Conservation (phyloP, 1,284 basidiomycete genomes). For the Rhodotorula sp. region DNA sequence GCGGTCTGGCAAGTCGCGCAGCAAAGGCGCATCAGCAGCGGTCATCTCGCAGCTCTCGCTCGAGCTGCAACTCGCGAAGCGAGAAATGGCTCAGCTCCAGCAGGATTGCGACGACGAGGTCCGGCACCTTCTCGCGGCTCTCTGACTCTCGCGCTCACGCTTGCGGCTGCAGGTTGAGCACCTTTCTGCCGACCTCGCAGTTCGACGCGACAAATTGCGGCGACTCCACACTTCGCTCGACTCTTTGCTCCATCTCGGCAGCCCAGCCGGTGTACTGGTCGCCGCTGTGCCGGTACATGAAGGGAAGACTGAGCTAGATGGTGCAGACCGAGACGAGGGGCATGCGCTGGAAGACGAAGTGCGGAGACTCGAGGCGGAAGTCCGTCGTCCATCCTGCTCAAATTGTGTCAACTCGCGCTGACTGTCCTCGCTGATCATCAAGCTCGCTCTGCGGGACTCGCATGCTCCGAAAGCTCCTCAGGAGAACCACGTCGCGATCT, state of each 20-base stretch:
- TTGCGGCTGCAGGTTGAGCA: not conserved
- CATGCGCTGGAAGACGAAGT: slow-evolving; percentile 34
- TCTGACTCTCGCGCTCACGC: no score
- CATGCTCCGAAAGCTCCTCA: not conserved
- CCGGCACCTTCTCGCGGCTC: not conserved
- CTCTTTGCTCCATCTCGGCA: not conserved
- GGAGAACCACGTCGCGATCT: no score
- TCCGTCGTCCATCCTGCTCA: not conserved
- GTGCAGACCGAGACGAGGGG: not conserved
- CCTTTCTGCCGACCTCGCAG: not conserved
- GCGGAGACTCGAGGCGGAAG: slow-evolving; percentile 25
- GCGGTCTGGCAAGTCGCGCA: not conserved
- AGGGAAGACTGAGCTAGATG: no score
- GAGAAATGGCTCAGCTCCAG: not conserved
- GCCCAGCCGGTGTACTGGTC: not conserved
- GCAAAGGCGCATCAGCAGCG: not conserved
- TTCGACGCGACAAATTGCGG: slow-evolving; percentile 1
- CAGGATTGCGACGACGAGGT: slow-evolving; percentile 8
- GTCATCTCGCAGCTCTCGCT: slow-evolving; percentile 6
- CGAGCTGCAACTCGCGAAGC: slow-evolving; percentile 5
- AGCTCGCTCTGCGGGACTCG: not conserved
- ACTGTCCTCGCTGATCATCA: not conserved
- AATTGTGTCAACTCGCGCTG: not conserved
- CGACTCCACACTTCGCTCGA: slow-evolving; percentile 12
- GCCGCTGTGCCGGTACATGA: not conserved